Percentiles rank a stretch among this genome's conserved stretches.
Conservation (phyloP, 345 rosid genomes). For the Heritiera littoralis region DNA sequence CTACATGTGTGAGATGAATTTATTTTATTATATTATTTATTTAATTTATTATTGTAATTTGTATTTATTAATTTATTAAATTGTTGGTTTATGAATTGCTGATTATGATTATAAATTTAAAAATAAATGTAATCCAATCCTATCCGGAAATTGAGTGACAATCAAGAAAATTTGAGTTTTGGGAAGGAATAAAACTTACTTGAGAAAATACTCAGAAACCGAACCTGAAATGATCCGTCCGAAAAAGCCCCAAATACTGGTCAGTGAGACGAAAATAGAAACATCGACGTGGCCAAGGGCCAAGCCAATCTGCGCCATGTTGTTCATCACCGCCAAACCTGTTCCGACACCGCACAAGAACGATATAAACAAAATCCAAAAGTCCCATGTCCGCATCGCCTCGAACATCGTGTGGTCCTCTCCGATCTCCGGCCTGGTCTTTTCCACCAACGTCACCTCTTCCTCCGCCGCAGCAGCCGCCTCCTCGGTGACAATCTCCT, state of each 20-base stretch:
- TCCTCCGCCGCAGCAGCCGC: slow-evolving; percentile 20
- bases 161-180: too few relatives aligned
- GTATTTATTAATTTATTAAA: too few relatives aligned
- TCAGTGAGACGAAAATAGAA: slow-evolving; percentile 79
- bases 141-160: not conserved
- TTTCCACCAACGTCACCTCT: not conserved
- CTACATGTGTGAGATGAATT: too few relatives aligned
- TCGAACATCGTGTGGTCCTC: slow-evolving; percentile 85
- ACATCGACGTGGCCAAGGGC: slow-evolving; percentile 88
- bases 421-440: slow-evolving; percentile 51
- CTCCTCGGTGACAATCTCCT: not conserved
- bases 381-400: slow-evolving; percentile 64
- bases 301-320: slow-evolving; percentile 89
- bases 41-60: too few relatives aligned
- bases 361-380: slow-evolving; percentile 81
- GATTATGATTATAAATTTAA: too few relatives aligned
- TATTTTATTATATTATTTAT: too few relatives aligned
- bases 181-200: slow-evolving; percentile 39
- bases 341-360: slow-evolving; percentile 92
- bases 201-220: slow-evolving; percentile 73
- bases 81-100: too few relatives aligned
- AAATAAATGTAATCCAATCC: not conserved
- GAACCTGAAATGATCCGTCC: slow-evolving; percentile 86
- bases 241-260: slow-evolving; percentile 92
- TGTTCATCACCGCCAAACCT: slow-evolving; percentile 85